Evolutionary conservation across 2,329 filamentous ascomycete species (phyloP).

Genomic region (Colletotrichum eleusines): DNA sequence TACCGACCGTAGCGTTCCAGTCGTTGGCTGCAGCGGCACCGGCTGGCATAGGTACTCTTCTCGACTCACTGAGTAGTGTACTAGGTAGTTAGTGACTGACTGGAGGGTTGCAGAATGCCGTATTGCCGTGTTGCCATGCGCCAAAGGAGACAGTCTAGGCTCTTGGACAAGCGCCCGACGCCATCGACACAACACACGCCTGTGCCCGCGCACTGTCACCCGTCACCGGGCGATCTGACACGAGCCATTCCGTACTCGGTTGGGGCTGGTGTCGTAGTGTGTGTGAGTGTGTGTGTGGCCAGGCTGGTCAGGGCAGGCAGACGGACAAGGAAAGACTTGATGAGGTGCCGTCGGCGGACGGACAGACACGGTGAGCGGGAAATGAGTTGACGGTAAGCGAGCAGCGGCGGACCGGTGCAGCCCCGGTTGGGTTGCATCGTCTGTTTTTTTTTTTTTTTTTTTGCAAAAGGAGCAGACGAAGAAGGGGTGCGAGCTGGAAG

Average conservation of each 20-base stretch:
- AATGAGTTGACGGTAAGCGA: neutral
- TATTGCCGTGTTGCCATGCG: neutral
- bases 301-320: too few relatives aligned
- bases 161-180: conserved; percentile 21
- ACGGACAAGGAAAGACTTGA: neutral
- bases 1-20: too few relatives aligned
- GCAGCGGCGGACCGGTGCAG: neutral
- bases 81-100: too few relatives aligned
- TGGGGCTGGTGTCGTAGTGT: conserved; percentile 17
- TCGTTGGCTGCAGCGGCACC: neutral
- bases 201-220: conserved; percentile 31
- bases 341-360: too few relatives aligned
- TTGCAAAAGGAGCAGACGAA: neutral
- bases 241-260: conserved; percentile 16
- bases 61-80: too few relatives aligned
- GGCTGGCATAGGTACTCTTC: neutral
- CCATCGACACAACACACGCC: neutral
- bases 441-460: neutral
- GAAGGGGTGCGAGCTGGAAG: neutral
- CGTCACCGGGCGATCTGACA: conserved; percentile 23
- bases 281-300: too few relatives aligned
- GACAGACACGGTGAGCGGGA: neutral
- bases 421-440: neutral
- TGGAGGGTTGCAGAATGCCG: conserved; percentile 18
- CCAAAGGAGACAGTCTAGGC: neutral